Evolutionary conservation across 2,329 filamentous ascomycete species (phyloP).

Genomic region (Xylariales sp.): DNA sequence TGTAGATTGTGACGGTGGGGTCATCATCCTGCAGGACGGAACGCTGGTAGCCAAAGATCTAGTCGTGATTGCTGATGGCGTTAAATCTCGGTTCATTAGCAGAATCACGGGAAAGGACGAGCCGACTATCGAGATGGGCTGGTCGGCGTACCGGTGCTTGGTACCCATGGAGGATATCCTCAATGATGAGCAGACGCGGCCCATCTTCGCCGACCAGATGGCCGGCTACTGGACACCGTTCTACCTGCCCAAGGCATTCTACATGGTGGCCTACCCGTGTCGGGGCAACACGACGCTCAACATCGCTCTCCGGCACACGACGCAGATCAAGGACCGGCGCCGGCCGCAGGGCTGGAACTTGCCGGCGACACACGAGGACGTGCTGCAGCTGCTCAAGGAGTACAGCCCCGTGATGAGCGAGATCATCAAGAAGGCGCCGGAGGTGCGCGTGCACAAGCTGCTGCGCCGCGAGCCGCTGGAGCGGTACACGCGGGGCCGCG

Average conservation of each 20-base stretch:
- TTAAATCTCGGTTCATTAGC: conserved; percentile 6
- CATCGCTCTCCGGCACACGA: conserved; percentile 8
- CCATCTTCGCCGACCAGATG: conserved; percentile 3
- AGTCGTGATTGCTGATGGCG: conserved; percentile 25
- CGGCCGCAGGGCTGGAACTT: conserved; percentile 7
- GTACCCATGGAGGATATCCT: conserved; percentile 9
- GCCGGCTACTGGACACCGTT: conserved; percentile 9
- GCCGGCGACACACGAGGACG: conserved; percentile 5
- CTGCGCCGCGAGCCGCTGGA: conserved; percentile 8
- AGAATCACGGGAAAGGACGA: conserved; percentile 5
- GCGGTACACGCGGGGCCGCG: conserved; percentile 6
- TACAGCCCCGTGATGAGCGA: conserved; percentile 9
- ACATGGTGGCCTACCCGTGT: conserved; percentile 10
- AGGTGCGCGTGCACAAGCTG: conserved; percentile 9
- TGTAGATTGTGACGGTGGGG: conserved; percentile 6
- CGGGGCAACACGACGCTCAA: conserved; percentile 4
- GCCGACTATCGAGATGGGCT: conserved; percentile 4
- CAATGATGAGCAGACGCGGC: neutral
- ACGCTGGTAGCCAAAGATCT: conserved; percentile 14
- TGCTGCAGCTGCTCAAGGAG: conserved; percentile 5
- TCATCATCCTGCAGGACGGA: conserved; percentile 5
- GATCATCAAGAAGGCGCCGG: conserved; percentile 6
- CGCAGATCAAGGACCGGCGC: conserved; percentile 1
- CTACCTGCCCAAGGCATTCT: conserved; percentile 6
- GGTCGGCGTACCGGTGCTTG: conserved; percentile 10